These are phyloP conservation scores for Dactylis glomerata DNA, from an alignment of 176 grass and related monocot species.

Conservation along the genomic window DNA sequence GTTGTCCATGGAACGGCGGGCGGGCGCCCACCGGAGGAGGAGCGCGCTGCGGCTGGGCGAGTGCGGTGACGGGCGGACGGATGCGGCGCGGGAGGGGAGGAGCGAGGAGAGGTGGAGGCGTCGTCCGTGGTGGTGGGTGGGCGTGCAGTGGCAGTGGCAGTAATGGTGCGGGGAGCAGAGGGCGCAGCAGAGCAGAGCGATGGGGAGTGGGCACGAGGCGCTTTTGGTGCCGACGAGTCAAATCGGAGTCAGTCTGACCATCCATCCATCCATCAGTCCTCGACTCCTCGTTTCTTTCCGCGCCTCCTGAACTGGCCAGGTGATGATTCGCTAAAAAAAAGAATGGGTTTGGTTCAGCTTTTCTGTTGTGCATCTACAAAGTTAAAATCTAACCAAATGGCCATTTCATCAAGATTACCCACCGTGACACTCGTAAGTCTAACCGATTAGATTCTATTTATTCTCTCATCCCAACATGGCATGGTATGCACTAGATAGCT, in stretches of 20 bases:
- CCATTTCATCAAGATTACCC: too few relatives aligned
- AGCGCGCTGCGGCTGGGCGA: background rate
- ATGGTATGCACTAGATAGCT: too few relatives aligned
- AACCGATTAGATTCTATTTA: too few relatives aligned
- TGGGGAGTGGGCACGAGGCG: background rate
- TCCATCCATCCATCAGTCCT: background rate
- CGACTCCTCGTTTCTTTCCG: background rate
- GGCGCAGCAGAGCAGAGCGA: background rate
- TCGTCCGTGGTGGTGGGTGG: background rate
- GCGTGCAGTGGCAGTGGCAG: background rate
- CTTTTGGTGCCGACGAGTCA: background rate
- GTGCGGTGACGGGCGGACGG: background rate
- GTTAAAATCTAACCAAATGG: too few relatives aligned
- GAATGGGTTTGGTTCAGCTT: too few relatives aligned
- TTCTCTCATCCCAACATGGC: too few relatives aligned
- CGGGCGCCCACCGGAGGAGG: background rate
- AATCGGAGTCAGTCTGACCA: background rate
- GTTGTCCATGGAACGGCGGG: slow-evolving; percentile 36
- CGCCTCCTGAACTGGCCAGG: too few relatives aligned
- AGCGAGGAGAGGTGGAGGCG: background rate
- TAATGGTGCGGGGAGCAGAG: background rate
- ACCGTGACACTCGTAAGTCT: too few relatives aligned
- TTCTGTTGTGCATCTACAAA: too few relatives aligned
- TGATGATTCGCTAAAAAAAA: too few relatives aligned
- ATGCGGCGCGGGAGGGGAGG: background rate